Evolutionary conservation across 163 green algal species (phyloP).

Genomic region (Coccomyxa subellipsoidea): DNA sequence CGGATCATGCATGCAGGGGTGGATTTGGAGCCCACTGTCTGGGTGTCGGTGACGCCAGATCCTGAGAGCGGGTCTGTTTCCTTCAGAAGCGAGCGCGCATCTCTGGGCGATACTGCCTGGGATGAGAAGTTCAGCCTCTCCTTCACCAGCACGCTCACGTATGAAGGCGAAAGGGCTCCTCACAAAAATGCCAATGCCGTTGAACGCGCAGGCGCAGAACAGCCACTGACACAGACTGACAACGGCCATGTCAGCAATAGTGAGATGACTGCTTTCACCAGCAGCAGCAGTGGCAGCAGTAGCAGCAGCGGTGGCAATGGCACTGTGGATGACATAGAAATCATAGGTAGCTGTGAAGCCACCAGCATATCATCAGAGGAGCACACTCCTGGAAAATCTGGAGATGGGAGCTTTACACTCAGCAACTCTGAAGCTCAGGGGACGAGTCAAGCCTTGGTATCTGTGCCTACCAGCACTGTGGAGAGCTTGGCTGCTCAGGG

Average conservation of each 20-base stretch:
- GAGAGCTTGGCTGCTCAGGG: background rate
- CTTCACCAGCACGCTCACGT: background rate
- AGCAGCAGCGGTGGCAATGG: background rate
- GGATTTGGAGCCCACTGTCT: slow-evolving; percentile 31
- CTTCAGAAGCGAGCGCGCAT: background rate
- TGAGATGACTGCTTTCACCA: too few species aligned
- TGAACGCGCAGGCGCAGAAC: too few species aligned
- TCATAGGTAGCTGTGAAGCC: too few species aligned
- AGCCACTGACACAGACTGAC: too few species aligned
- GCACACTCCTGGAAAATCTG: too few species aligned
- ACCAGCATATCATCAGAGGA: too few species aligned
- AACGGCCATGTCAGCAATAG: too few species aligned
- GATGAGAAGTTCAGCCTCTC: background rate
- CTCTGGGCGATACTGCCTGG: background rate
- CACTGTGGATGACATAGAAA: background rate
- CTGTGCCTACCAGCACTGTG: background rate
- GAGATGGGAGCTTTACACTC: background rate
- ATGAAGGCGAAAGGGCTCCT: background rate
- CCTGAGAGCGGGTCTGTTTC: slow-evolving; percentile 2
- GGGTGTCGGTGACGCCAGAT: slow-evolving; percentile 12
- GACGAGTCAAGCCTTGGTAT: background rate
- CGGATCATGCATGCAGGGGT: slow-evolving; percentile 29
- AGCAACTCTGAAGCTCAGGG: background rate
- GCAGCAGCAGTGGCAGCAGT: background rate
- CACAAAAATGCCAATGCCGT: background rate